These are phyloP conservation scores for Moringa oleifera DNA, from an alignment of 345 rosid species.

Conservation along the genomic window DNA sequence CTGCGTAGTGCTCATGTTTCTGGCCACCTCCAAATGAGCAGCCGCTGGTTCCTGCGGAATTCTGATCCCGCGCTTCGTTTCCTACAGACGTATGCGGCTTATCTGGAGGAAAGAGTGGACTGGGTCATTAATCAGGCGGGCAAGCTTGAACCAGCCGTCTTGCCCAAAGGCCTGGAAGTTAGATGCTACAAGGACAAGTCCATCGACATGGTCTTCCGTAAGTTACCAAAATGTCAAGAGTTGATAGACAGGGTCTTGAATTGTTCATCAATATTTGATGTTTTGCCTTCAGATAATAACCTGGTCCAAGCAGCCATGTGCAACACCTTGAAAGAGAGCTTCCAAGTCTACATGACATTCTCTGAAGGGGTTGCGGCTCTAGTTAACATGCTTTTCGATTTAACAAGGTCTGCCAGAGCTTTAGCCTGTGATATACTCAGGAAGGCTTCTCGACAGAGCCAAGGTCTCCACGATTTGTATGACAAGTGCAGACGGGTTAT, in stretches of 20 bases:
- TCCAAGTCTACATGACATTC: constrained; percentile 57
- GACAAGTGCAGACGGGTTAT: constrained; percentile 44
- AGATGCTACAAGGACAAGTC: constrained; percentile 40
- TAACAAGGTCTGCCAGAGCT: constrained; percentile 52
- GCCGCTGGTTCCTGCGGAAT: constrained; percentile 31
- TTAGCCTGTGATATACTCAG: constrained; percentile 60
- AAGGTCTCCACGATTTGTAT: constrained; percentile 42
- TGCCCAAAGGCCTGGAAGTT: constrained; percentile 35
- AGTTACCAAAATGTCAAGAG: constrained; percentile 60
- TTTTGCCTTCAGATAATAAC: constrained; percentile 20
- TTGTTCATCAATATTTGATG: constrained; percentile 36
- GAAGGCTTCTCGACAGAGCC: constrained; percentile 55
- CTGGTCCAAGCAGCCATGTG: constrained; percentile 55
- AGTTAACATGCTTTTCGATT: constrained; percentile 52
- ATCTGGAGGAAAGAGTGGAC: constrained; percentile 71
- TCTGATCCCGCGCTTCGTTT: constrained; percentile 27
- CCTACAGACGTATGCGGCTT: constrained; percentile 55
- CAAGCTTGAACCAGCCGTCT: constrained; percentile 63
- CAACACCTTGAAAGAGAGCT: constrained; percentile 80
- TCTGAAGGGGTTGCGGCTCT: constrained; percentile 50
- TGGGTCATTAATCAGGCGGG: constrained; percentile 85
- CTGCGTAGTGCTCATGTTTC: constrained; percentile 49
- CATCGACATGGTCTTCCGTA: constrained; percentile 48
- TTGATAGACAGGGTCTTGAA: constrained; percentile 57
- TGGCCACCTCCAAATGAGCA: constrained; percentile 68